Base-by-base conservation (phyloP, 805 yeast species). In the Peterozyma toletana region DNA sequence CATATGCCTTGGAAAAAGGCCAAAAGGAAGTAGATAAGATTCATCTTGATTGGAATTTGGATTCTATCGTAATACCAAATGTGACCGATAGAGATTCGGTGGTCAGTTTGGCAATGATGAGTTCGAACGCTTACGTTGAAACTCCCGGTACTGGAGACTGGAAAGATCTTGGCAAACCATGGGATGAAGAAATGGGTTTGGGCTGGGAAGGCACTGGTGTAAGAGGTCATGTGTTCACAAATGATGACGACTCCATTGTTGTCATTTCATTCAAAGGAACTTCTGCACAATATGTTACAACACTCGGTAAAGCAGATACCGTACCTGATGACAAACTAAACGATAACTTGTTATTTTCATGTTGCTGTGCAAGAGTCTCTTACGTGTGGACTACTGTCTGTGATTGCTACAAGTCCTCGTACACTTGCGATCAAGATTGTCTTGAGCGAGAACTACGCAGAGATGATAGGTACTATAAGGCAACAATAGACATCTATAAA, bases 311-410 rank as follows among this genome's bases (percentile, higher is more conserved):
- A 18, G 70, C 68, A 1, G 96, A 84, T 41, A 91, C 98, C 0
- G 82, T 85, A 0, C 77, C 72, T 0, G 80, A 78, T 47, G 99
- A 93, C 59, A 88, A 86, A 60, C 62, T 73, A 29, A 93, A 91
- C 59, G 98, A 93, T 59, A 93, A 93, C 56, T 57, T 91, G 45
- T 64, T 93, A 33, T 93, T 93, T 59, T 86, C 95, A 10, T 93
- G 99, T 61, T 93, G 99, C 60, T 93, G 99, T 65, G 98, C 96
- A 0, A 73, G 97, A 34, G 83, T 91, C 1, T 78, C 93, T 34
- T 89, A 88, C 51, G 63, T 87, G 62, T 93, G 98, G 99, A 78
- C 83, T 7, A 85, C 97, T 0, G 98, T 89, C 1, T 93, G 99
- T 64, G 96, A 89, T 60, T 93, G 99, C 59, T 91, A 83, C 57